Evolutionary conservation across 2,329 filamentous ascomycete species (phyloP), one percentile per base, ranked within the genome.

Genomic region (Microcyclospora tardicrescens): DNA sequence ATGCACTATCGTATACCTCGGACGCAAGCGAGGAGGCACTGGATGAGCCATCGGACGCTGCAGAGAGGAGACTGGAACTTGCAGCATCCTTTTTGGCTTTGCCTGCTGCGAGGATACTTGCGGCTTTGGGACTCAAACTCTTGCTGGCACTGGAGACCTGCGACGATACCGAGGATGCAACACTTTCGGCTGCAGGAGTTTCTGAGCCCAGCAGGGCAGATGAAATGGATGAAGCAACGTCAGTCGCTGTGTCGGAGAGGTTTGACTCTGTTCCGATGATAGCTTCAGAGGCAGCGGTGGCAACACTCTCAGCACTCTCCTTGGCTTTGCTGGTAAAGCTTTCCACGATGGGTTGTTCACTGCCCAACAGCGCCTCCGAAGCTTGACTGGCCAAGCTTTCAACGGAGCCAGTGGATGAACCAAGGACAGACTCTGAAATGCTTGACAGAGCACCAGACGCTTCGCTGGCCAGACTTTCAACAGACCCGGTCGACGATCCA

Each of bases 31-130:
- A 55, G 10, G 50, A 49, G 10, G 43, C 45, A 34, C 46, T 51
- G 10, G 47, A 45, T 28, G 39, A 43, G n/a, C 29, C 44, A 10
- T 45, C 39, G 10, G 31, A 16, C 10, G 46, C 50, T 16, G 29
- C 37, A 34, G 45, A 45, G 12, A 33, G 33, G 5, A 38, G 45
- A 29, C 45, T 45, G 31, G 39, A 39, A 34, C 48, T 46, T 11
- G 53, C 47, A 12, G 33, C 28, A 36, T 54, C 59, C 38, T 58
- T 52, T 34, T 56, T 41, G 46, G 55, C 43, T 34, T 53, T 52
- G 1, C 48, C 58, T 24, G 55, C 55, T 33, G 58, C 59, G 12
- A 53, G 43, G 34, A 60, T 38, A 34, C 56, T 63, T 16, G 61
- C 55, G 11, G 52, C 48, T 40, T 48, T 54, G 15, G 55, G 45